Evolutionary conservation across 2,329 filamentous ascomycete genomes (phyloP).

Genomic region (Hirsutella minnesotensis): DNA sequence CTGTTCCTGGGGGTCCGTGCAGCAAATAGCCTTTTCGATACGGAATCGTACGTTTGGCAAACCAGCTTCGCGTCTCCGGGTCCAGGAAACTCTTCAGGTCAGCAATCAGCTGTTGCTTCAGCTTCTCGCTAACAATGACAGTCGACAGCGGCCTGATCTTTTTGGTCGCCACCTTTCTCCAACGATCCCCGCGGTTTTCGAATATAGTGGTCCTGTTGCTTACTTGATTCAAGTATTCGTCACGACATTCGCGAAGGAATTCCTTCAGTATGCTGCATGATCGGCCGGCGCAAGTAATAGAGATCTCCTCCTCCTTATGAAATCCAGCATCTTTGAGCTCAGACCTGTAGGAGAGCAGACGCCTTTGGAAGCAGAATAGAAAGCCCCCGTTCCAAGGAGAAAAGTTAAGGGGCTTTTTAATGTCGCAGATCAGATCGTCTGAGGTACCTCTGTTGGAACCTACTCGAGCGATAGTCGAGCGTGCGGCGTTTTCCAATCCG

Average conservation of each 20-base stretch:
- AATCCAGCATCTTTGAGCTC: slow-evolving; percentile 3
- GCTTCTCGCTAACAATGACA: slow-evolving; percentile 7
- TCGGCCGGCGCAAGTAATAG: slow-evolving; percentile 11
- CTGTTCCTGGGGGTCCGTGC: slow-evolving; percentile 24
- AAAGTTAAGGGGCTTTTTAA: slow-evolving; percentile 6
- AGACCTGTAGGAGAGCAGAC: slow-evolving; percentile 6
- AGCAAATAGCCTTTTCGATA: slow-evolving; percentile 26
- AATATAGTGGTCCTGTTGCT: slow-evolving; percentile 18
- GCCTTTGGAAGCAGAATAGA: slow-evolving; percentile 6
- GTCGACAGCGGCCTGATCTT: slow-evolving; percentile 10
- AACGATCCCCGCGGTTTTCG: slow-evolving; percentile 12
- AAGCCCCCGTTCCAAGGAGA: slow-evolving; percentile 4
- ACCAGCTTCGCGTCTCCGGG: slow-evolving; percentile 15
- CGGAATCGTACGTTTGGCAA: slow-evolving; percentile 16
- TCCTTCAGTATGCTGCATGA: slow-evolving; percentile 14
- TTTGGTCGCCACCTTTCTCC: slow-evolving; percentile 10
- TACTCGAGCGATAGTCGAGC: slow-evolving; percentile 5
- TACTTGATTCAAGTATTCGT: slow-evolving; percentile 15
- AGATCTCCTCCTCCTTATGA: slow-evolving; percentile 12
- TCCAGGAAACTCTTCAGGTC: slow-evolving; percentile 25
- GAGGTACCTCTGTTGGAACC: neutral
- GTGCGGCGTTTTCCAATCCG: slow-evolving; percentile 7
- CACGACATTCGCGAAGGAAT: slow-evolving; percentile 16
- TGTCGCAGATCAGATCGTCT: slow-evolving; percentile 3
- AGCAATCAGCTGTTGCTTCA: slow-evolving; percentile 12